Conservation (phyloP, 495 filamentous ascomycete species). For the Penicillium taxi region DNA sequence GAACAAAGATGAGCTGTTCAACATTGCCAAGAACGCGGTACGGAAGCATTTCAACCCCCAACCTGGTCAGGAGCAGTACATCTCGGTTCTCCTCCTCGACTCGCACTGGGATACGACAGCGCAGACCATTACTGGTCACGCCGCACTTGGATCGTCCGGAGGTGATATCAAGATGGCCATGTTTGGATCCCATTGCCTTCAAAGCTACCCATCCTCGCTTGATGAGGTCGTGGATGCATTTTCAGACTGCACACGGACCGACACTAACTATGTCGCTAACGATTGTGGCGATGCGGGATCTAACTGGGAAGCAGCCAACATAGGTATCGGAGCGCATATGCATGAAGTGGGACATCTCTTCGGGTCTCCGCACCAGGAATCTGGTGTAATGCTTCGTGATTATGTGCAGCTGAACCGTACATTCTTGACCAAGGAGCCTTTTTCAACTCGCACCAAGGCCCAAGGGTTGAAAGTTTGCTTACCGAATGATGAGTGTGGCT, state of each 20-base stretch:
- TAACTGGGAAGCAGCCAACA: constrained; percentile 84
- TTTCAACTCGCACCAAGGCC: constrained; percentile 72
- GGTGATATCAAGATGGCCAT: constrained; percentile 74
- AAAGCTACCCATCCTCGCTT: constrained; percentile 75
- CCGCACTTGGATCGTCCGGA: constrained; percentile 61
- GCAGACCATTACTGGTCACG: constrained; percentile 69
- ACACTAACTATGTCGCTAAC: constrained; percentile 72
- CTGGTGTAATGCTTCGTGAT: constrained; percentile 80
- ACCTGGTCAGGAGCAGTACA: constrained; percentile 74
- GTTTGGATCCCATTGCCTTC: constrained; percentile 82
- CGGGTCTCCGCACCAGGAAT: constrained; percentile 80
- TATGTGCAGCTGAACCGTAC: constrained; percentile 78
- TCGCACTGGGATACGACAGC: constrained; percentile 72
- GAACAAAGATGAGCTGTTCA: constrained; percentile 61
- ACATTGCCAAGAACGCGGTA: constrained; percentile 68
- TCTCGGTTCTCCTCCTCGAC: constrained; percentile 76
- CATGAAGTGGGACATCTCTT: constrained; percentile 84
- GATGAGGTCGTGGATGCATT: constrained; percentile 85
- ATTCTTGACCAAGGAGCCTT: constrained; percentile 70
- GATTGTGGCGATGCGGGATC: constrained; percentile 77
- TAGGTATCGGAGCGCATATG: constrained; percentile 86
- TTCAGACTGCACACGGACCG: constrained; percentile 78
- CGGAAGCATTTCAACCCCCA: constrained; percentile 62
- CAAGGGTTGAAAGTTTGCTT: constrained; percentile 65
- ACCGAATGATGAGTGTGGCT: constrained; percentile 71